Base-by-base conservation (phyloP, 176 grass and related monocot species). In the Phyllostachys edulis region DNA sequence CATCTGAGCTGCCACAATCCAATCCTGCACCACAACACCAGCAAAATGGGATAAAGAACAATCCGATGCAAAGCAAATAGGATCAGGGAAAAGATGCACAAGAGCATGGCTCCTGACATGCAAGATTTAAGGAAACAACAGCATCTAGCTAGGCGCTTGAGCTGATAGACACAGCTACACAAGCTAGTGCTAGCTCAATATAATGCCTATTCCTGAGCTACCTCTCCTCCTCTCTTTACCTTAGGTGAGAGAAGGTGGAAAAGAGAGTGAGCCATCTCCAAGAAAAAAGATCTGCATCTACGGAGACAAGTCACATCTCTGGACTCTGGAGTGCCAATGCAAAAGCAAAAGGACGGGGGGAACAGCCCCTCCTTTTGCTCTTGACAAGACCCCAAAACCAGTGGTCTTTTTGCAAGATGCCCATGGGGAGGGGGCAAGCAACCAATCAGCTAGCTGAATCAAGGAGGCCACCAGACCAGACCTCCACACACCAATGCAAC, bases 331-430 rank as follows among this genome's bases (percentile, higher is more conserved):
- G 38, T 83, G 42, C 9, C 42, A 45, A 11, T 83, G 68, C 59
- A 73, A 85, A 93, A 87, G 86, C 69, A 84, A 90, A 87, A 88
- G 42, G 82, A 45, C 85, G 29, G 62, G 46, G 55, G 69, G 79
- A 86, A 83, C 60, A 55, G 82, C 20, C 56, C 37, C 20, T 7
- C 45, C 83, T 90, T 94, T 88, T 87, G 80, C 32, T 74, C 82
- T 90, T 88, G 91, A 90, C 84, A 85, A 84, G 90, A 92, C 89
- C 49, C 69, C 68, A 85, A 80, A 75, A 76, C 81, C 37, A 73
- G 37, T 75, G 46, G 26, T 45, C 42, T 75, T 89, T 89, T 85
- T 75, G 81, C 87, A 74, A 61, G 66, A 89, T 85, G 69, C 36
- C 47, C 75, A 80, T 80, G 38, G 42, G 42, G 14, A 29, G 44